Evolutionary conservation across 352 stramenopile species (phyloP).

Genomic region (Phytopythium oedochilum): DNA sequence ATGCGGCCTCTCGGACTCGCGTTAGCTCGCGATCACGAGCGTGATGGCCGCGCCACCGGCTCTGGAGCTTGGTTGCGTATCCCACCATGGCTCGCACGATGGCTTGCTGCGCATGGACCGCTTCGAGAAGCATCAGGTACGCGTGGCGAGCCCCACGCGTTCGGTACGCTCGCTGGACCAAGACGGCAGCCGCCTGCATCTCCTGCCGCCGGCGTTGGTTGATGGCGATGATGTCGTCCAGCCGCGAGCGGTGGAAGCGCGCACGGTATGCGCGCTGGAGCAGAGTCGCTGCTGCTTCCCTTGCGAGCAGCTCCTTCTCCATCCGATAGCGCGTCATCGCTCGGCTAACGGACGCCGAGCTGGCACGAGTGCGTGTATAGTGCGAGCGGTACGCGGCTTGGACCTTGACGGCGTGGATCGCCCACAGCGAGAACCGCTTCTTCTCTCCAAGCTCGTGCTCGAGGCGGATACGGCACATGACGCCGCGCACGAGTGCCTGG

Average conservation of each 20-base stretch:
- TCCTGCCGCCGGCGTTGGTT: slow-evolving; percentile 54
- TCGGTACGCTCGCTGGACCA: slow-evolving; percentile 58
- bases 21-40: slow-evolving; percentile 27
- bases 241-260: slow-evolving; percentile 58
- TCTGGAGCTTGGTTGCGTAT: slow-evolving; percentile 55
- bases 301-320: slow-evolving; percentile 35
- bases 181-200: slow-evolving; percentile 37
- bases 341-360: slow-evolving; percentile 49
- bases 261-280: slow-evolving; percentile 57
- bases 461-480: slow-evolving; percentile 36
- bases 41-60: slow-evolving; percentile 53
- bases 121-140: slow-evolving; percentile 44
- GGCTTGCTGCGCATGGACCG: slow-evolving; percentile 36
- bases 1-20: slow-evolving; percentile 23
- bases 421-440: slow-evolving; percentile 28
- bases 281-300: slow-evolving; percentile 29
- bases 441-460: slow-evolving; percentile 22
- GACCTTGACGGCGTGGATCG: slow-evolving; percentile 37
- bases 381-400: slow-evolving; percentile 61
- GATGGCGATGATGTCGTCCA: slow-evolving; percentile 70
- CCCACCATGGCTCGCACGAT: slow-evolving; percentile 24
- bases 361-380: slow-evolving; percentile 34
- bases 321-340: slow-evolving; percentile 54
- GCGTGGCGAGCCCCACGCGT: slow-evolving; percentile 43
- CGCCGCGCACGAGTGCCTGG: slow-evolving; percentile 49